Evolutionary conservation across 1,284 basidiomycete genomes (phyloP).

Genomic region (Microbotryum lychnidis-dioicae): DNA sequence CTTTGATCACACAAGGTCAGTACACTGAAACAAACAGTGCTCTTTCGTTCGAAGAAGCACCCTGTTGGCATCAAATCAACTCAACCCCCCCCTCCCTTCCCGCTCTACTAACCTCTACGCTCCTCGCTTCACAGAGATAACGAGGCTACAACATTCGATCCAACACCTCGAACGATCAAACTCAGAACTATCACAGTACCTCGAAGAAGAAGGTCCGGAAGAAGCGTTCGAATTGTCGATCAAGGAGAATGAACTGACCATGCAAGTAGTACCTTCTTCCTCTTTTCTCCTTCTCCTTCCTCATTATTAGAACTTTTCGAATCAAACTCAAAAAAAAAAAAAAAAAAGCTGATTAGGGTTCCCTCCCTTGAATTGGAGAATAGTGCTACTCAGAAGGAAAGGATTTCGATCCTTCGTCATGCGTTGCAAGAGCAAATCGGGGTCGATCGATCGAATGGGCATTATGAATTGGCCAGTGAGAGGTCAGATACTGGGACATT

Average conservation of each 20-base stretch:
- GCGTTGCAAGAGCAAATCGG: slow-evolving; percentile 24
- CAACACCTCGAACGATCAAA: slow-evolving; percentile 25
- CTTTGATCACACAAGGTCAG: too few relatives aligned
- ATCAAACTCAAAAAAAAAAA: too few relatives aligned
- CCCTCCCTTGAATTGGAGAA: too few relatives aligned
- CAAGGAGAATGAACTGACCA: slow-evolving; percentile 23
- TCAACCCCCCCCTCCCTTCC: too few relatives aligned
- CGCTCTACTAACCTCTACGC: too few relatives aligned
- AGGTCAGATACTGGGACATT: too few relatives aligned
- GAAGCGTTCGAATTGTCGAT: slow-evolving; percentile 9
- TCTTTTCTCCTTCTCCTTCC: too few relatives aligned
- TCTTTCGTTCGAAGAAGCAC: too few relatives aligned
- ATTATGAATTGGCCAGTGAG: slow-evolving; percentile 8
- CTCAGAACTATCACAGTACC: slow-evolving; percentile 12
- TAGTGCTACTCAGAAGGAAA: slow-evolving; percentile 23
- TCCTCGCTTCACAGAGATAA: slow-evolving; percentile 13
- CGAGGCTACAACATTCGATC: slow-evolving; percentile 20
- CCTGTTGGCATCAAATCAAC: too few relatives aligned
- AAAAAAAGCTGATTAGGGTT: too few relatives aligned
- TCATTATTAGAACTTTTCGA: too few relatives aligned
- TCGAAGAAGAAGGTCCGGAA: slow-evolving; percentile 8
- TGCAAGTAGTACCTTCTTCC: slow-evolving; percentile 9
- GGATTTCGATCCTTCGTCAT: slow-evolving; percentile 23
- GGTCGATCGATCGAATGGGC: slow-evolving; percentile 22
- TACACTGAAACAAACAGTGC: too few relatives aligned